phyloP scores from a whole-genome alignment of 2,329 filamentous ascomycete species.

The Sporothrix sp. region DNA sequence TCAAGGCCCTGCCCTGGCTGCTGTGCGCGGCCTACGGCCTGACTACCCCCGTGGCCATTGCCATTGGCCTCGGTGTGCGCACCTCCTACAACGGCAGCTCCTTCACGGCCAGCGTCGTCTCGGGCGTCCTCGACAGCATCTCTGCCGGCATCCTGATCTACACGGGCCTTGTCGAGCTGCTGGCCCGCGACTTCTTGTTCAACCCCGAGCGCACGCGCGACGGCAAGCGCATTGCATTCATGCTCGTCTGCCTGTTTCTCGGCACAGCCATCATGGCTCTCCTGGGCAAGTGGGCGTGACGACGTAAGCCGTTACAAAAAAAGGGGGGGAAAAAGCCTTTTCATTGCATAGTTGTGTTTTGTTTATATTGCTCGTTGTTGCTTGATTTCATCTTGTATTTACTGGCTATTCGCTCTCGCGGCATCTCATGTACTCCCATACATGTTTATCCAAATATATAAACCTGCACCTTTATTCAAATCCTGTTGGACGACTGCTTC shows the following conservation, averaged over 20 bases:
- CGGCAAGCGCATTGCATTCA: slow-evolving; percentile 55
- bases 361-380: too few species aligned
- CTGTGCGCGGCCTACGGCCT: slow-evolving; percentile 64
- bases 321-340: too few species aligned
- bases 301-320: not conserved
- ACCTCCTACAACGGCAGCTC: slow-evolving; percentile 50
- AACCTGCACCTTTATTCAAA: too few species aligned
- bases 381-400: too few species aligned
- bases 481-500: too few species aligned
- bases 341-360: too few species aligned
- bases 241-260: slow-evolving; percentile 63
- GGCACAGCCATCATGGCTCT: slow-evolving; percentile 74
- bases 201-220: slow-evolving; percentile 74
- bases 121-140: slow-evolving; percentile 83
- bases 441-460: not conserved
- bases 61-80: slow-evolving; percentile 67
- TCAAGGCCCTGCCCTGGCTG: slow-evolving; percentile 64
- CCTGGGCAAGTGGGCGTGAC: slow-evolving; percentile 75
- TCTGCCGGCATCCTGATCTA: slow-evolving; percentile 89
- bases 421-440: not conserved
- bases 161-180: slow-evolving; percentile 86
- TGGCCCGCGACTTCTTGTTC: slow-evolving; percentile 97
- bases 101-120: slow-evolving; percentile 59
- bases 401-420: too few species aligned
- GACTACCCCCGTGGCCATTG: slow-evolving; percentile 77